Evolutionary conservation across 75 land plant species (phyloP).

Genomic region (Chamaecyparis obtusa): DNA sequence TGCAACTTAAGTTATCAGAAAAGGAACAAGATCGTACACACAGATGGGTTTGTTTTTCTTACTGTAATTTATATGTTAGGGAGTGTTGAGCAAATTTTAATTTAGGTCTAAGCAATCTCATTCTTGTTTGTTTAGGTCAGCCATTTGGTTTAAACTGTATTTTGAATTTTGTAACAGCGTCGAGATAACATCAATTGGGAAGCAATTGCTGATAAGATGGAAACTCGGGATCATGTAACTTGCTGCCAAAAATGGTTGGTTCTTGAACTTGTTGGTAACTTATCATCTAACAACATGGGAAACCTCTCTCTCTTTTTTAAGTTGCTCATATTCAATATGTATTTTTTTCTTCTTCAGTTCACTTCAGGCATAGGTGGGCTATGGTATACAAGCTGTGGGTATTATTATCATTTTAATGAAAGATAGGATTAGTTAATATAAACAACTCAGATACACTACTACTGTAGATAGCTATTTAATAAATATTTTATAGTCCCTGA

Average conservation of each 20-base stretch:
- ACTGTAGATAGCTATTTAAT: not conserved
- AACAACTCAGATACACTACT: not conserved
- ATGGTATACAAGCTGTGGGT: not conserved
- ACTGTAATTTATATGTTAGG: not conserved
- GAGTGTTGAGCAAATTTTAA: not conserved
- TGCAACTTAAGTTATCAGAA: conserved; percentile 34
- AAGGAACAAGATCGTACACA: conserved; percentile 36
- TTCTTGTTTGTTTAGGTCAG: not conserved
- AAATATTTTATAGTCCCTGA: not conserved
- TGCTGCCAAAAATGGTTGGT: conserved; percentile 64
- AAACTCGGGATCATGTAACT: conserved; percentile 24
- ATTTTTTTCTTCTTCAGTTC: not conserved
- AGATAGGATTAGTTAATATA: not conserved
- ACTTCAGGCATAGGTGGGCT: not conserved
- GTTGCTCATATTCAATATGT: not conserved
- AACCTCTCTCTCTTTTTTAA: not conserved
- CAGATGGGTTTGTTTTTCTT: conserved; percentile 32
- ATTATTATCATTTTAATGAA: not conserved
- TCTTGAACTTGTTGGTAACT: not conserved
- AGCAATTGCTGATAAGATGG: conserved; percentile 51
- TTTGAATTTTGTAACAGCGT: conserved; percentile 25
- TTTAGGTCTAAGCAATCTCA: not conserved
- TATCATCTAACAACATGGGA: not conserved
- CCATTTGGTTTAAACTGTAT: not conserved
- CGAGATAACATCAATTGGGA: conserved; percentile 67